These are phyloP conservation scores for Lyophyllum atratum DNA, from an alignment of 768 basidiomycete species.

Conservation along the genomic window DNA sequence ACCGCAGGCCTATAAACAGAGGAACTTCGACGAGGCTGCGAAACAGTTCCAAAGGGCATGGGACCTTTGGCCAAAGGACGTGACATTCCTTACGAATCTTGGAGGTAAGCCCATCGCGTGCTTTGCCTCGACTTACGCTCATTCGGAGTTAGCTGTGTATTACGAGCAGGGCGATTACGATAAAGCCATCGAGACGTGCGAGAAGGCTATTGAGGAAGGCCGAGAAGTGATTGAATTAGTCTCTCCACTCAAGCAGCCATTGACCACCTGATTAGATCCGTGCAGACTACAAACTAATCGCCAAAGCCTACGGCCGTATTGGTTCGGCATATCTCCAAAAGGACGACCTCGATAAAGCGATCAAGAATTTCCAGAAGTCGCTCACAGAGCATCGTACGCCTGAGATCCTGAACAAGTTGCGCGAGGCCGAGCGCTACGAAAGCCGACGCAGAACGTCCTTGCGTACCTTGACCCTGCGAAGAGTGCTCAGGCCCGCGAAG, in stretches of 20 bases:
- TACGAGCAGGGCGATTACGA: conserved; percentile 94
- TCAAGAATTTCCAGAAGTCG: conserved; percentile 93
- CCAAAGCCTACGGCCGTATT: conserved; percentile 90
- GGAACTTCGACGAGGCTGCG: conserved; percentile 78
- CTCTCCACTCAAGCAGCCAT: background rate
- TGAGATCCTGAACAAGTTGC: conserved; percentile 87
- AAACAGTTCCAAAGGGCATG: conserved; percentile 83
- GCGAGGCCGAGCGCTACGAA: conserved; percentile 79
- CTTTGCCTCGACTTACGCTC: background rate
- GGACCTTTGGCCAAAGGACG: conserved; percentile 91
- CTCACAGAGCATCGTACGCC: conserved; percentile 97
- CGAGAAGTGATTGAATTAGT: conserved; percentile 54
- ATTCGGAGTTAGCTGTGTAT: conserved; percentile 68
- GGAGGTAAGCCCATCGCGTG: conserved; percentile 51
- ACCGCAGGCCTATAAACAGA: conserved; percentile 83
- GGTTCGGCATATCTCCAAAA: conserved; percentile 86
- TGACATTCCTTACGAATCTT: conserved; percentile 91
- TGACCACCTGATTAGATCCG: conserved; percentile 52
- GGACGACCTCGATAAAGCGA: conserved; percentile 70
- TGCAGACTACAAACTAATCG: conserved; percentile 93
- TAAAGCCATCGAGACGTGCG: conserved; percentile 86
- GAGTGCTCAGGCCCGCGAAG: conserved; percentile 83
- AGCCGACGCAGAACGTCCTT: conserved; percentile 71
- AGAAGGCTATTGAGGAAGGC: conserved; percentile 97
- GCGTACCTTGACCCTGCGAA: conserved; percentile 88